Evolutionary conservation across 208 protist species (phyloP).

Genomic region (Wallacemonas collosoma): DNA sequence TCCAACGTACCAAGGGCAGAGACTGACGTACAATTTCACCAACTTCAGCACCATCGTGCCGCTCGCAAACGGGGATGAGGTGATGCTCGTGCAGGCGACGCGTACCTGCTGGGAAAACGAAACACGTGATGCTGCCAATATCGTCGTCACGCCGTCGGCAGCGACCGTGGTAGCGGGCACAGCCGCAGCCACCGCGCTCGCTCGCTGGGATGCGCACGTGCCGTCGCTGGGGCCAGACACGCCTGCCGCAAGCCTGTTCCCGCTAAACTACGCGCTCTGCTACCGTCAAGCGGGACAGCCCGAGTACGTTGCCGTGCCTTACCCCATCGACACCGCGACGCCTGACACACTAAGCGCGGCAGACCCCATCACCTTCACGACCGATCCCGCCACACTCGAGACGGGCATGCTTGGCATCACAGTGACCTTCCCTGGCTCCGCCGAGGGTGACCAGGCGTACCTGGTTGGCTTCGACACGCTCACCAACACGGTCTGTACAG

Average conservation of each 20-base stretch:
- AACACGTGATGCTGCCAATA: slow-evolving; percentile 21
- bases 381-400: slow-evolving; percentile 46
- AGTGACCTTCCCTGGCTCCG: slow-evolving; percentile 57
- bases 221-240: slow-evolving; percentile 81
- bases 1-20: slow-evolving; percentile 77
- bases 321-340: slow-evolving; percentile 23
- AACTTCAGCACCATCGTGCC: slow-evolving; percentile 34
- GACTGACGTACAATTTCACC: slow-evolving; percentile 60
- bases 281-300: slow-evolving; percentile 70
- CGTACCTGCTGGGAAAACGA: slow-evolving; percentile 81
- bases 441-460: slow-evolving; percentile 69
- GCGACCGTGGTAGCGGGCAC: slow-evolving; percentile 24
- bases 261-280: slow-evolving; percentile 72
- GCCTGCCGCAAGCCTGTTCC: slow-evolving; percentile 51
- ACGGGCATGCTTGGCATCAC: slow-evolving; percentile 54
- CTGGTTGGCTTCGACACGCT: slow-evolving; percentile 61
- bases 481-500: slow-evolving; percentile 76
- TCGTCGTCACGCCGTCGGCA: slow-evolving; percentile 40
- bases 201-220: slow-evolving; percentile 64
- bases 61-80: slow-evolving; percentile 38
- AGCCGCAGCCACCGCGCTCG: slow-evolving; percentile 12
- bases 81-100: slow-evolving; percentile 63
- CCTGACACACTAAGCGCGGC: slow-evolving; percentile 30
- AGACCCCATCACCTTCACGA: slow-evolving; percentile 60
- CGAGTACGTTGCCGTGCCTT: slow-evolving; percentile 82